These are phyloP conservation scores for Serendipita sp. DNA, from an alignment of 1,284 basidiomycete species.

Conservation along the genomic window DNA sequence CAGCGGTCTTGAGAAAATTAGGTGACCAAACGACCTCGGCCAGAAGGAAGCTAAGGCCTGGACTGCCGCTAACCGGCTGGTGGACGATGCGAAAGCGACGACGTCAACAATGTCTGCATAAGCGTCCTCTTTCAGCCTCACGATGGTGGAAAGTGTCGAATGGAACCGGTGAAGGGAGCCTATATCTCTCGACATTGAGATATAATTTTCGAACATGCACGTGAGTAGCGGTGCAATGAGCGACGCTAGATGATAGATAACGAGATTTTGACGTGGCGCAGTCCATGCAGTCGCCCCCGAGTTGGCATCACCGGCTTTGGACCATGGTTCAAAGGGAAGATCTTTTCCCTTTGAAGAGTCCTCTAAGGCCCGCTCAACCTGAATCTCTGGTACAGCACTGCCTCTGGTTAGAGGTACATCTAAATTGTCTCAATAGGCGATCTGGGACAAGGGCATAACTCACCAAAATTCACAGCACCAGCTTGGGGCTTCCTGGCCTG, in stretches of 20 bases:
- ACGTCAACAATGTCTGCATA: constrained; percentile 58
- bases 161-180: constrained; percentile 37
- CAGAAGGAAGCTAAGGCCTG: constrained; percentile 46
- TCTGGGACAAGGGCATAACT: no score
- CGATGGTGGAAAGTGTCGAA: constrained; percentile 42
- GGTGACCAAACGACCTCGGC: constrained; percentile 54
- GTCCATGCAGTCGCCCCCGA: constrained; percentile 19
- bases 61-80: constrained; percentile 39
- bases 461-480: not conserved
- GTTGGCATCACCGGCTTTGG: not conserved
- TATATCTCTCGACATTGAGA: constrained; percentile 22
- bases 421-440: not conserved
- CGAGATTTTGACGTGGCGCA: constrained; percentile 39
- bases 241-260: constrained; percentile 45
- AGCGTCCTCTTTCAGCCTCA: constrained; percentile 47
- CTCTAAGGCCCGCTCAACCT: not conserved
- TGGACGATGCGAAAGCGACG: constrained; percentile 42
- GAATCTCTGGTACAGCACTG: not conserved
- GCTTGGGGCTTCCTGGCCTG: not conserved
- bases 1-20: constrained; percentile 37
- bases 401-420: not conserved
- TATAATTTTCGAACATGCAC: constrained; percentile 41
- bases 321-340: constrained; percentile 1
- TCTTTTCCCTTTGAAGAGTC: not conserved
- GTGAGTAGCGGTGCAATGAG: constrained; percentile 44